Evolutionary conservation across 257 asterid genomes (phyloP).

Genomic region (Solanum peruvianum): DNA sequence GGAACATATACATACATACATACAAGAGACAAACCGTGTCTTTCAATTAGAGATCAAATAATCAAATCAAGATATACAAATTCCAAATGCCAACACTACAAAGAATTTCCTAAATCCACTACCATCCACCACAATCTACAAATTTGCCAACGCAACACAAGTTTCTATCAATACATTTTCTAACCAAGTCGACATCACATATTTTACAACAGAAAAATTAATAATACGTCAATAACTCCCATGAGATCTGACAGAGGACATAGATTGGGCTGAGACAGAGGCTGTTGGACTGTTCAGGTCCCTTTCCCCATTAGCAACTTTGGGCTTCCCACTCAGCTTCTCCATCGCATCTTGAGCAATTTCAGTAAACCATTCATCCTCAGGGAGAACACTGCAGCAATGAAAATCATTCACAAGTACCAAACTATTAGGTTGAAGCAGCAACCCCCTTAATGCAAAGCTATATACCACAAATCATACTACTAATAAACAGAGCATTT

Average conservation of each 20-base stretch:
- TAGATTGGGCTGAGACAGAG: constrained; percentile 93
- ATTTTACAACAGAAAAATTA: constrained; percentile 9
- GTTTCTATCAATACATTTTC: not conserved
- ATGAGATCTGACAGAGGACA: constrained; percentile 81
- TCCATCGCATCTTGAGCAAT: constrained; percentile 83
- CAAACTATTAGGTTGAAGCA: not conserved
- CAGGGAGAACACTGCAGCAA: constrained; percentile 71
- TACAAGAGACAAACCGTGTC: not conserved
- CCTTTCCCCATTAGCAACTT: constrained; percentile 70
- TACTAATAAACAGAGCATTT: not conserved
- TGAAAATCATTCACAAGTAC: not conserved
- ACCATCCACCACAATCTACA: constrained; percentile 2
- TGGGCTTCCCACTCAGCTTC: constrained; percentile 81
- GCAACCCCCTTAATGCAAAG: not conserved
- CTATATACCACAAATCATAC: not conserved
- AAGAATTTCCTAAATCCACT: constrained; percentile 1
- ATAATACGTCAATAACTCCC: constrained; percentile 57
- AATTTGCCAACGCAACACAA: not conserved
- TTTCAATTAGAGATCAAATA: not conserved
- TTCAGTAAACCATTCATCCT: constrained; percentile 87
- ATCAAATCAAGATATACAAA: not conserved
- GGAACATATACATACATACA: not conserved
- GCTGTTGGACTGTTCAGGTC: constrained; percentile 96
- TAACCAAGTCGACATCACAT: not conserved
- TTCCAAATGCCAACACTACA: not conserved